A percentile compares a stretch with the other conserved stretches of the same genome.
Conservation (phyloP, 2,329 filamentous ascomycete species). For the Diaporthe sp. region DNA sequence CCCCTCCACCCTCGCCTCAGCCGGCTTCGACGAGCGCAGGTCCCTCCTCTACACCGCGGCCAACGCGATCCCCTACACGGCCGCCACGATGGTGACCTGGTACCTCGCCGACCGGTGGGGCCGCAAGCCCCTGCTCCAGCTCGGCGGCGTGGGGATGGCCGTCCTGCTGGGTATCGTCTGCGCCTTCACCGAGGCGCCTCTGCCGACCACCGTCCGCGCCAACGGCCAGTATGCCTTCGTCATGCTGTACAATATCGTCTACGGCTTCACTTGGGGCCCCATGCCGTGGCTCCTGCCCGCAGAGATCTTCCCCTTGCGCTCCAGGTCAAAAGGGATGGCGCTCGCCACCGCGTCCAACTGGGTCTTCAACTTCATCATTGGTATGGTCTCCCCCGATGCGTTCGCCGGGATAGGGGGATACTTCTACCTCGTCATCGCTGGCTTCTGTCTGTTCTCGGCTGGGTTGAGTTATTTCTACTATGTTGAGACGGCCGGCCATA, state of each 20-base stretch:
- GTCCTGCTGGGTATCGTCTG: slow-evolving; percentile 51
- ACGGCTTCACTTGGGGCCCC: slow-evolving; percentile 54
- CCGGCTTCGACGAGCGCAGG: slow-evolving; percentile 52
- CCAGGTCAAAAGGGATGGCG: slow-evolving; percentile 74
- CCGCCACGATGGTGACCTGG: slow-evolving; percentile 54
- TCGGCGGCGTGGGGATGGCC: slow-evolving; percentile 47
- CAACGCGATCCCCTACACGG: slow-evolving; percentile 54
- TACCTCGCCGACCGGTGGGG: slow-evolving; percentile 55
- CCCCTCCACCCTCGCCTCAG: slow-evolving; percentile 50
- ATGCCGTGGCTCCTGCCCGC: slow-evolving; percentile 53
- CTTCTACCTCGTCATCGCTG: slow-evolving; percentile 56
- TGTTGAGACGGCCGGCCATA: slow-evolving; percentile 54
- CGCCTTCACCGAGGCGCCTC: slow-evolving; percentile 51
- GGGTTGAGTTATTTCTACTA: slow-evolving; percentile 54
- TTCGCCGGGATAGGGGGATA: slow-evolving; percentile 56
- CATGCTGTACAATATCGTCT: slow-evolving; percentile 54
- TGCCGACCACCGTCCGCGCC: slow-evolving; percentile 47
- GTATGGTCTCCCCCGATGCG: slow-evolving; percentile 48
- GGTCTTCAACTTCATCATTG: slow-evolving; percentile 73
- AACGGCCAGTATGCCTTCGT: slow-evolving; percentile 54
- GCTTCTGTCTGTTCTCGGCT: slow-evolving; percentile 54
- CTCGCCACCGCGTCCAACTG: slow-evolving; percentile 71
- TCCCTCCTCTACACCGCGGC: slow-evolving; percentile 55
- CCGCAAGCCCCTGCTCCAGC: slow-evolving; percentile 52
- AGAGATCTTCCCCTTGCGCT: slow-evolving; percentile 72